Evolutionary conservation across 176 grass and related monocot genomes (phyloP), one percentile per base, ranked within the genome.

Genomic region (Juncus effusus): DNA sequence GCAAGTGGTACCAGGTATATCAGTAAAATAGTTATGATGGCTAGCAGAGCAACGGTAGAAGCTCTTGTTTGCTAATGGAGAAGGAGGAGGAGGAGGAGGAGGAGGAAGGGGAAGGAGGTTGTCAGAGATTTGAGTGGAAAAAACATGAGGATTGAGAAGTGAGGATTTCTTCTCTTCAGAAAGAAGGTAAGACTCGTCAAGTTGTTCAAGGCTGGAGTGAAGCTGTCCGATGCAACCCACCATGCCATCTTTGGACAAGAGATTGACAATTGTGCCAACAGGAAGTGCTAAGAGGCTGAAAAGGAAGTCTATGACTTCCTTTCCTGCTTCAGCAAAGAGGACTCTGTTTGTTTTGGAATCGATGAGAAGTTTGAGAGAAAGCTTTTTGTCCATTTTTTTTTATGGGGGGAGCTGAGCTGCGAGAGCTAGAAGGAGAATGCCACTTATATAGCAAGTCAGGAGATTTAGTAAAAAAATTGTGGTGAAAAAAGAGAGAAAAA

Each of bases 221-320:
- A 86, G 36, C 14, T 63, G 73, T 0, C 15, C 56, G 0, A 62
- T 10, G 12, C 13, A 42, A 3, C 82, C 69, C 7, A 60, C 64
- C 73, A 85, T 73, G 38, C 13, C 6, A 0, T 37, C 52, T 7
- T 14, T 1, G 6, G 14, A 42, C 0, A 85, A 56, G 3, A 85
- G 67, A 9, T 79, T 82, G 0, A 40, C 7, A 2, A 87, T 15
- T 0, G 51, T 13, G 13, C 63, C 64, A 1, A 84, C 0, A 0
- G 78, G 77, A 9, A 76, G 40, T 0, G 54, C 7, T 5, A 91
- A 59, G 4, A 87, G 65, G 16, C 64, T 9, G 3, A 87, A 60
- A 11, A 91, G 53, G 70, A 91, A 81, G 61, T 87, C 88, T 0
- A 79, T 70, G 0, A 73, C 74, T 13, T 76, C 77, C 51, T 91